phyloP scores from a whole-genome alignment of 441 rosid species.

The Populus tomentosa region DNA sequence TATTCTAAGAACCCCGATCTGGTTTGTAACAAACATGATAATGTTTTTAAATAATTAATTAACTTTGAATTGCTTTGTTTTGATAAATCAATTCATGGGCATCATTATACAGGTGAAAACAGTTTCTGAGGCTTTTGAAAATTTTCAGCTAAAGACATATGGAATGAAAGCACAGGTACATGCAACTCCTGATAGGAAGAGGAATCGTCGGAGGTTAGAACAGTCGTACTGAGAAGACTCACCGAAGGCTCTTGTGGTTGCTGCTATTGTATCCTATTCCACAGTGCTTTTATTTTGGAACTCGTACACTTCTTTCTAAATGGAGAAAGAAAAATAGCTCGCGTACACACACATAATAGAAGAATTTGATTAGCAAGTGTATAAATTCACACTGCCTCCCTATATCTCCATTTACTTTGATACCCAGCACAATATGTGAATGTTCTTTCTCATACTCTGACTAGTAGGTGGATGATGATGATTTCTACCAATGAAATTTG shows the following conservation, averaged over 20 bases:
- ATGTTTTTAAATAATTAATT: not conserved
- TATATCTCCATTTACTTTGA: not conserved
- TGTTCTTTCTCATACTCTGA: not conserved
- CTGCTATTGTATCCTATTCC: not conserved
- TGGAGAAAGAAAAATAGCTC: not conserved
- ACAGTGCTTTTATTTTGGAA: not conserved
- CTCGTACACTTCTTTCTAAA: not conserved
- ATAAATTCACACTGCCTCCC: not conserved
- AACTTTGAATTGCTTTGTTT: not conserved
- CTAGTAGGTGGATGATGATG: not conserved
- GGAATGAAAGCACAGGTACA: constrained; percentile 53
- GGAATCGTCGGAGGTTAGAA: constrained; percentile 17
- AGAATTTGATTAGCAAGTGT: constrained; percentile 1
- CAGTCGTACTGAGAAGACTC: not conserved
- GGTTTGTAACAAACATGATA: constrained; percentile 31
- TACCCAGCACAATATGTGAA: not conserved
- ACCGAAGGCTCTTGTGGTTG: not conserved
- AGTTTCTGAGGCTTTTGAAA: constrained; percentile 53
- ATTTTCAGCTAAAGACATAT: constrained; percentile 43
- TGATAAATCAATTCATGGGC: not conserved
- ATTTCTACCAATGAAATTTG: not conserved
- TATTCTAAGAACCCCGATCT: constrained; percentile 65
- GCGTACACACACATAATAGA: not conserved
- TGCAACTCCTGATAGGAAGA: constrained; percentile 55
- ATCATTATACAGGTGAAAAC: constrained; percentile 39